These are phyloP conservation scores for Kurtzmaniella quercitrusa DNA, from an alignment of 1,139 yeast species.

Conservation along the genomic window DNA sequence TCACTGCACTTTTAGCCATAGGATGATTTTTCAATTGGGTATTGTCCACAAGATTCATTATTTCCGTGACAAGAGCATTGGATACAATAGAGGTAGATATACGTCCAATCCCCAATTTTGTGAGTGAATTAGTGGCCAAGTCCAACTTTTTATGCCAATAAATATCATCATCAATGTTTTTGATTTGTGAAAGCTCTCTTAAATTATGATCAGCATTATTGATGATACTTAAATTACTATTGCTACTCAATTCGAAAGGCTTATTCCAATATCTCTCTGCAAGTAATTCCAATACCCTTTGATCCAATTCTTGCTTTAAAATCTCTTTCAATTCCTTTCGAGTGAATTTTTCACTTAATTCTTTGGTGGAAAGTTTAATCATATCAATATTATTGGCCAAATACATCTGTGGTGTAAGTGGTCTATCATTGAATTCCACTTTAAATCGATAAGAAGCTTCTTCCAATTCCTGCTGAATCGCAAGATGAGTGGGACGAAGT, in stretches of 20 bases:
- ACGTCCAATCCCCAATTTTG: conserved; percentile 92
- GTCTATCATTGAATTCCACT: conserved; percentile 94
- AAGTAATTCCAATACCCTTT: conserved; percentile 74
- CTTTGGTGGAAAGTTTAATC: conserved; percentile 82
- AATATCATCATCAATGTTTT: conserved; percentile 58
- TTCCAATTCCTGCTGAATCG: conserved; percentile 87
- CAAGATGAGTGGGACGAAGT: conserved; percentile 78
- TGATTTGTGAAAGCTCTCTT: conserved; percentile 44
- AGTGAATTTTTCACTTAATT: conserved; percentile 77
- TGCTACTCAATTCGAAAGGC: conserved; percentile 32
- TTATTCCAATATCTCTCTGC: conserved; percentile 94
- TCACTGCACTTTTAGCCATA: conserved; percentile 73
- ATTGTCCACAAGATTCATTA: conserved; percentile 64
- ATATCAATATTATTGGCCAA: conserved; percentile 88
- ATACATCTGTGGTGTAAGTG: conserved; percentile 88
- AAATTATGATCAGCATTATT: conserved; percentile 43
- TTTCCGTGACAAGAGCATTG: conserved; percentile 71
- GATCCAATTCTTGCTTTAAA: conserved; percentile 82
- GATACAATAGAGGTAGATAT: conserved; percentile 80
- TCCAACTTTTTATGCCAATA: conserved; percentile 91
- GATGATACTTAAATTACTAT: conserved; percentile 4
- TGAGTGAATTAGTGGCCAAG: conserved; percentile 73
- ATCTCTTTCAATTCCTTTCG: conserved; percentile 77
- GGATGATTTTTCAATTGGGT: conserved; percentile 84
- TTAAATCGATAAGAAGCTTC: conserved; percentile 91